Evolutionary conservation across 352 stramenopile genomes (phyloP), one percentile per base, ranked within the genome.

Genomic region (Phytopythium boreale): DNA sequence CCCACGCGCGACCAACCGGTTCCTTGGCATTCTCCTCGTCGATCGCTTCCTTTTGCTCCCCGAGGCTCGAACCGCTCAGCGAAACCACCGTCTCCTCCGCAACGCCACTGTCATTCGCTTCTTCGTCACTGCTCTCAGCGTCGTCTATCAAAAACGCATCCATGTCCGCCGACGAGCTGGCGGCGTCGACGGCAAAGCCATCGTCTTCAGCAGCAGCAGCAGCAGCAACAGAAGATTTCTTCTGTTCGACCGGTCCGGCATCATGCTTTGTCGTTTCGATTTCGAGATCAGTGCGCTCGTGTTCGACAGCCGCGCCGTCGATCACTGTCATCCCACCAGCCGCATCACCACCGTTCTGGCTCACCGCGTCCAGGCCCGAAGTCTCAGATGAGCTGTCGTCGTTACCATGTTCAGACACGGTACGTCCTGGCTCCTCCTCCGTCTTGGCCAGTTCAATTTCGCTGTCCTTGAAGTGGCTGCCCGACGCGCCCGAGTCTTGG

Each of bases 91-190:
- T 31, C 22, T 56, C 19, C 15, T 34, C 10, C 9, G 7, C 29
- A 34, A 10, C 27, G 10, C 19, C 15, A 14, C 26, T 11, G 7
- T 4, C 29, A 29, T 41, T 12, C n/a, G 51, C 15, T 46, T 41
- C 55, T 24, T 50, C 55, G 31, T 60, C 55, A 5, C n/a, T 41
- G 36, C 34, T 41, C 12, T 49, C 55, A n/a, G 9, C 51, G n/a
- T 49, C 55, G 34, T 57, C 44, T 10, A 24, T 31, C n/a, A 57
- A 39, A 26, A 55, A 49, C 15, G 27, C 58, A 20, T 63, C 31
- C n/a, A 55, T 56, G 2, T 56, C 58, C 19, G 46, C 58, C 4
- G 15, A 19, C 8, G 29, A 56, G 8, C 17, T 20, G 7, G 5
- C 27, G 34, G n/a, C 5, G 15, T 37, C 58, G 1, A 36, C 27